Evolutionary conservation across 2,329 filamentous ascomycete genomes (phyloP).

Genomic region (Aspergillus vadensis): DNA sequence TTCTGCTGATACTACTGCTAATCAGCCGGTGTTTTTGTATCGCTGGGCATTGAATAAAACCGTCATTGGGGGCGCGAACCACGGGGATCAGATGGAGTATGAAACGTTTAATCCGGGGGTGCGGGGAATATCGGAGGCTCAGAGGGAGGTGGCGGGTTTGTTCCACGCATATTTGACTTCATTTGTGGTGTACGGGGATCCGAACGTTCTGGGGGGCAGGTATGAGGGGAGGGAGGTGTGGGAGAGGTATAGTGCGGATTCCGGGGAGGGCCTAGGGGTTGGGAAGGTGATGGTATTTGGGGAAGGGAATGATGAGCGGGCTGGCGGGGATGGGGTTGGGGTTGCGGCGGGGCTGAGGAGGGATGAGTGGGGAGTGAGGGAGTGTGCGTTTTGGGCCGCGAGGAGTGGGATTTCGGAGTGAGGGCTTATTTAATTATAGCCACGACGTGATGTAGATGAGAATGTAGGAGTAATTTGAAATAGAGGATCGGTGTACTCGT

Average conservation of each 20-base stretch:
- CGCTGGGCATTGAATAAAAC: slow-evolving; percentile 56
- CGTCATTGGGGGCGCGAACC: slow-evolving; percentile 49
- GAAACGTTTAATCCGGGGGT: slow-evolving; percentile 47
- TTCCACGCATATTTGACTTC: slow-evolving; percentile 53
- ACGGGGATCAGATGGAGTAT: slow-evolving; percentile 54
- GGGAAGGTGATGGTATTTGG: slow-evolving; percentile 49
- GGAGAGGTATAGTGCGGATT: slow-evolving; percentile 32
- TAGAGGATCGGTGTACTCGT: too few relatives aligned
- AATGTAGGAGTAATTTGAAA: too few relatives aligned
- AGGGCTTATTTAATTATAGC: background rate
- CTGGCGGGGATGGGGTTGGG: slow-evolving; percentile 43
- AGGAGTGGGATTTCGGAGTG: slow-evolving; percentile 30
- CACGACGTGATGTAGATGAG: too few relatives aligned
- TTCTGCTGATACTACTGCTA: slow-evolving; percentile 31
- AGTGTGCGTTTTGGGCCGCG: slow-evolving; percentile 53
- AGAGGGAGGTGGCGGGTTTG: slow-evolving; percentile 46
- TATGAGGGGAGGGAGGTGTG: slow-evolving; percentile 39
- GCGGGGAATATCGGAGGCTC: slow-evolving; percentile 38
- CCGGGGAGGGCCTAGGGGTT: slow-evolving; percentile 20
- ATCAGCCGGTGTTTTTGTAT: slow-evolving; percentile 52
- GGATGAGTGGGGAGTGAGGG: slow-evolving; percentile 46
- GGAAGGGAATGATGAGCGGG: slow-evolving; percentile 52
- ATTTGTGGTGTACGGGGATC: slow-evolving; percentile 52
- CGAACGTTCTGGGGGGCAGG: slow-evolving; percentile 40
- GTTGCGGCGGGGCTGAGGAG: slow-evolving; percentile 44